Base-by-base conservation (phyloP, 495 filamentous ascomycete species). In the Echria macrotheca region DNA sequence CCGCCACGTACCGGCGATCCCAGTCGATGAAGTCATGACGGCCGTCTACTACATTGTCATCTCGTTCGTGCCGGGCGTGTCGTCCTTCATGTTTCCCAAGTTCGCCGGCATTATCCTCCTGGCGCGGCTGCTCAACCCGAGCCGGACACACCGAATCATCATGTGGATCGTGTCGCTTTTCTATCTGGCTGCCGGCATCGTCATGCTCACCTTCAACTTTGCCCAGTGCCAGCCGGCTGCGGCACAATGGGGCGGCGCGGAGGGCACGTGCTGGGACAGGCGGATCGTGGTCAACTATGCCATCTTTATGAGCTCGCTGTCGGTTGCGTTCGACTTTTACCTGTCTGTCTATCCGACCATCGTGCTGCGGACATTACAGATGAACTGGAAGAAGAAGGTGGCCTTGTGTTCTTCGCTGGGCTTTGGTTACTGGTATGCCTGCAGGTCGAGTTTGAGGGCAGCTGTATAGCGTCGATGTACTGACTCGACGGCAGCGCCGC, bases 61-160 rank as follows among this genome's bases (percentile, higher is more conserved):
- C 25, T 57, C 57, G 2, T 63, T 60, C 31, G 52, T 55, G n/a
- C 60, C 57, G 10, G 58, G 60, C 25, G 48, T 63, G 2, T 15
- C 28, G n/a, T 48, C 50, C 14, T 63, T 60, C 18, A 50, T 49
- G 3, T 22, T 63, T 5, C 57, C 59, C 21, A 63, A 63, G 29
- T 57, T 60, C 23, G 57, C 57, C 32, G 57, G 57, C 44, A 45
- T 60, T 18, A 55, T 59, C 37, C 49, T 62, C 12, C 50, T 62
- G 12, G 49, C 44, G 15, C 49, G 53, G 24, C 17, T 62, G 15
- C 48, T 62, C 36, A 39, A 45, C 45, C 59, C 59, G 7, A 21
- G 33, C 5, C n/a, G 23, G 11, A 12, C 22, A 9, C 59, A 60
- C 33, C 15, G 15, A 15, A 33, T 29, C 2, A 26, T 55, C 43